A percentile compares a stretch with the other conserved stretches of the same genome.
phyloP scores from a whole-genome alignment of 495 filamentous ascomycete species.

The Tuber brumale region DNA sequence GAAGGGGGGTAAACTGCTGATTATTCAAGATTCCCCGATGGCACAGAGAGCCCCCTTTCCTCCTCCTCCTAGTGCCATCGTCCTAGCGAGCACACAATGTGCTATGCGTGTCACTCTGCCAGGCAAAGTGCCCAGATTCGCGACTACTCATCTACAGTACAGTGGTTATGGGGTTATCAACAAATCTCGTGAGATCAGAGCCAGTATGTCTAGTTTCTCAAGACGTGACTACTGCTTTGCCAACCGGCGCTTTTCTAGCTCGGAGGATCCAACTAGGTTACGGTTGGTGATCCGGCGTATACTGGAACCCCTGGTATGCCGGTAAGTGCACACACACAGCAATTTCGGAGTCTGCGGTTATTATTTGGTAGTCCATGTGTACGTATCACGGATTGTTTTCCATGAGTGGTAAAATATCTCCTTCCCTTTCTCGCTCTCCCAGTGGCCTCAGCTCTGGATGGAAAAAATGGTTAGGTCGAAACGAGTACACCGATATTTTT shows the following conservation, averaged over 20 bases:
- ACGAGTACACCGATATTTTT: not conserved
- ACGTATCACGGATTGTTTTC: not conserved
- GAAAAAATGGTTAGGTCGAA: not conserved
- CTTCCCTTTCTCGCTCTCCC: not conserved
- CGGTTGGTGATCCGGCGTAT: not conserved
- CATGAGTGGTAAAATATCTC: not conserved
- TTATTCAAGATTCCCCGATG: not conserved
- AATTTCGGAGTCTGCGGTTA: not conserved
- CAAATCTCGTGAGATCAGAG: not conserved
- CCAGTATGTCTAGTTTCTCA: not conserved
- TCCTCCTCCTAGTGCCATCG: not conserved
- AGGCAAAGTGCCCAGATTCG: not conserved
- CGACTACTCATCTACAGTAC: not conserved
- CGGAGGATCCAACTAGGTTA: not conserved
- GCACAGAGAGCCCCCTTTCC: not conserved
- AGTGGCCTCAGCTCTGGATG: no score
- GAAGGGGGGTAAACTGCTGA: not conserved
- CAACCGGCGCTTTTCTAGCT: not conserved
- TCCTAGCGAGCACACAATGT: not conserved
- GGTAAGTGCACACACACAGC: not conserved
- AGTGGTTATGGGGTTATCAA: not conserved
- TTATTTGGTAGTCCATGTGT: not conserved
- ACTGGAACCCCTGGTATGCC: not conserved
- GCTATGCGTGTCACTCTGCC: not conserved
- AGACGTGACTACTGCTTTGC: not conserved